Conservation (phyloP, 2,329 filamentous ascomycete genomes). For the Teratosphaeria pseudoeucalypti region DNA sequence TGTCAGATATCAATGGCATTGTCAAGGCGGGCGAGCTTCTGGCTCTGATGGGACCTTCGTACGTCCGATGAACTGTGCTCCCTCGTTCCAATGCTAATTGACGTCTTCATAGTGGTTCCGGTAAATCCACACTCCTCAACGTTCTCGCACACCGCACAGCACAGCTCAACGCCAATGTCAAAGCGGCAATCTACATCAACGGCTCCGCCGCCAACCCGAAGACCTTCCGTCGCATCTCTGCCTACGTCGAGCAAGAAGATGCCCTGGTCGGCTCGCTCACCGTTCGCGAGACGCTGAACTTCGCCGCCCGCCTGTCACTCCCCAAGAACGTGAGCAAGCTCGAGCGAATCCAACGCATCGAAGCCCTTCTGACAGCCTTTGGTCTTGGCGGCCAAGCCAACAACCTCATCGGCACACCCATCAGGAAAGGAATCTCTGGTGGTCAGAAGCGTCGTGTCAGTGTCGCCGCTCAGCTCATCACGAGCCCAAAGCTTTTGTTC, state of each 20-base stretch:
- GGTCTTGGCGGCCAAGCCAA: slow-evolving; percentile 60
- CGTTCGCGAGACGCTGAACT: slow-evolving; percentile 67
- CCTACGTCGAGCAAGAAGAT: slow-evolving; percentile 84
- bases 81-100: slow-evolving; percentile 3
- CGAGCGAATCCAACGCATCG: slow-evolving; percentile 53
- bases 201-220: slow-evolving; percentile 43
- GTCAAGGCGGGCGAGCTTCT: slow-evolving; percentile 62
- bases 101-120: slow-evolving; percentile 37
- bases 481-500: slow-evolving; percentile 69
- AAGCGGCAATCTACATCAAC: slow-evolving; percentile 52
- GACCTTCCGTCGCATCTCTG: slow-evolving; percentile 55
- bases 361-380: slow-evolving; percentile 59
- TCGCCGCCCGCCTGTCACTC: slow-evolving; percentile 60
- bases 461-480: slow-evolving; percentile 72
- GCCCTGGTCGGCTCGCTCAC: slow-evolving; percentile 72
- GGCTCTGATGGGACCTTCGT: slow-evolving; percentile 69
- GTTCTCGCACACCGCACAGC: slow-evolving; percentile 57
- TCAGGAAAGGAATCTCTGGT: slow-evolving; percentile 72
- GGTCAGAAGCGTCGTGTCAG: slow-evolving; percentile 75
- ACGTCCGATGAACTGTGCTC: slow-evolving; percentile 10
- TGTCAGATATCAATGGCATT: slow-evolving; percentile 53
- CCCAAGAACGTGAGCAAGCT: slow-evolving; percentile 41
- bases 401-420: slow-evolving; percentile 68
- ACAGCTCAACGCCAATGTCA: slow-evolving; percentile 43
- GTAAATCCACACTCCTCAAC: slow-evolving; percentile 79